A percentile compares a stretch with the other conserved stretches of the same genome.
These are phyloP conservation scores for Haberlea rhodopensis DNA, from an alignment of 257 asterid genomes.

Conservation along the genomic window DNA sequence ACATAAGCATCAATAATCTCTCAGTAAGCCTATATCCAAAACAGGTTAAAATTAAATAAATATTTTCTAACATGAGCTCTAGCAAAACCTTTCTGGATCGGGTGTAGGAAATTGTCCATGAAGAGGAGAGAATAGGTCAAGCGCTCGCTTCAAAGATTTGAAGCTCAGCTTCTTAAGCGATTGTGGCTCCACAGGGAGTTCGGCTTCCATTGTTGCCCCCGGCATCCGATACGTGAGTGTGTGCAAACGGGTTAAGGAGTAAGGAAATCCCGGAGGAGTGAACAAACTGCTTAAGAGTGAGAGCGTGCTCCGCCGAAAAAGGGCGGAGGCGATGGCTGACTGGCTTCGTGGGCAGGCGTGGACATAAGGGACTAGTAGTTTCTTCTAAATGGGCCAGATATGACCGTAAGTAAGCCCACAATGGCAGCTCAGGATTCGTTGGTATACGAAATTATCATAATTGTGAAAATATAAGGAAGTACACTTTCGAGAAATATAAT, in stretches of 20 bases:
- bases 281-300: background rate
- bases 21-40: background rate
- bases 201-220: slow-evolving; percentile 62
- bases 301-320: background rate
- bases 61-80: slow-evolving; percentile 15
- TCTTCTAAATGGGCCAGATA: background rate
- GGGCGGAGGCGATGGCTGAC: background rate
- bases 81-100: slow-evolving; percentile 63
- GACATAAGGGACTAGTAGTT: background rate
- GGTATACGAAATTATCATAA: too few relatives aligned
- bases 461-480: too few relatives aligned
- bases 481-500: too few relatives aligned
- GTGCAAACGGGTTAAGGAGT: background rate
- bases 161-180: slow-evolving; percentile 83
- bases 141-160: slow-evolving; percentile 83
- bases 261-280: slow-evolving; percentile 1
- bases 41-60: slow-evolving; percentile 7
- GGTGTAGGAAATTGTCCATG: slow-evolving; percentile 76
- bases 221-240: slow-evolving; percentile 34
- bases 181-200: slow-evolving; percentile 84
- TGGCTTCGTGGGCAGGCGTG: background rate
- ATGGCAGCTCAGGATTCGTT: too few relatives aligned
- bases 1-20: background rate
- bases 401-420: too few relatives aligned
- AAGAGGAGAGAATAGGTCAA: slow-evolving; percentile 84